Conservation (phyloP, 768 basidiomycete genomes). For the Suillus sp. region DNA sequence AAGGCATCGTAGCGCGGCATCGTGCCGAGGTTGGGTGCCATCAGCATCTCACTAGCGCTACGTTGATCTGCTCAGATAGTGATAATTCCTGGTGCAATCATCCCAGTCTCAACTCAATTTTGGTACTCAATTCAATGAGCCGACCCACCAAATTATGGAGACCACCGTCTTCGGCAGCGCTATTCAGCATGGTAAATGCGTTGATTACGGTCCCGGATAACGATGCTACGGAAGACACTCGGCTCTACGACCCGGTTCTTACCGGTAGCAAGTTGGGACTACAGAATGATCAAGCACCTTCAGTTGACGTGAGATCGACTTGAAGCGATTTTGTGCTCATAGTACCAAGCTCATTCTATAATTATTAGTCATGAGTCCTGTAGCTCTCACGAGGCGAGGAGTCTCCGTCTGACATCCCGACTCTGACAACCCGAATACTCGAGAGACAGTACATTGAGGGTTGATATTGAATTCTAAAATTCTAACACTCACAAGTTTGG, state of each 20-base stretch:
- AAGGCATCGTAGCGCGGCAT: background rate
- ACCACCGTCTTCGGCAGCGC: background rate
- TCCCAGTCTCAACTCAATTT: background rate
- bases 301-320: background rate
- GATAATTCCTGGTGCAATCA: background rate
- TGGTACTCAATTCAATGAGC: background rate
- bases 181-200: background rate
- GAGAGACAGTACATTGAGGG: background rate
- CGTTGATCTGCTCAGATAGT: background rate
- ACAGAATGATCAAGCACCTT: background rate
- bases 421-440: background rate
- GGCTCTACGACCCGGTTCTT: background rate
- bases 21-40: background rate
- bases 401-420: background rate
- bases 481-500: too few species aligned
- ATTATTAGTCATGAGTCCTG: background rate
- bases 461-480: too few species aligned
- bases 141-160: background rate
- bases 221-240: background rate
- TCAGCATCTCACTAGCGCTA: background rate
- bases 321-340: too few species aligned
- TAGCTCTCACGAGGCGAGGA: background rate
- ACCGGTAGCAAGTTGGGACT: background rate
- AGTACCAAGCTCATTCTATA: too few species aligned
- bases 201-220: background rate